Evolutionary conservation across 805 yeast species (phyloP), one percentile per base, ranked within the genome.

Genomic region (Metschnikowia baotianmanensis): DNA sequence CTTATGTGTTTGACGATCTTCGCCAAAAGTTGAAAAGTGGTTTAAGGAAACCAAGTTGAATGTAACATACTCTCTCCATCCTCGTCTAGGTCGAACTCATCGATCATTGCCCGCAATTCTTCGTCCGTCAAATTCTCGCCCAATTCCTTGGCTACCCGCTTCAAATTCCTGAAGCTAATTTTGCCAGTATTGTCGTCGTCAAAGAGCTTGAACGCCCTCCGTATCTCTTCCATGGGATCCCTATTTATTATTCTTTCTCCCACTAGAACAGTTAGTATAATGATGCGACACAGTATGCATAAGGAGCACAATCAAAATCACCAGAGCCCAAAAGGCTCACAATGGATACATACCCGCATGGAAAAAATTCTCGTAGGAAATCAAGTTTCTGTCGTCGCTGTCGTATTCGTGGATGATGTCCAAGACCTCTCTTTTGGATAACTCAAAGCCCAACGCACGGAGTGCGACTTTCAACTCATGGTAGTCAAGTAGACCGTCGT

Each of bases 21-120:
- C n/a, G n/a, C n/a, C n/a, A n/a, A n/a, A n/a, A n/a, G n/a, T n/a
- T n/a, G n/a, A n/a, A n/a, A n/a, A n/a, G n/a, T n/a, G n/a, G n/a
- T n/a, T n/a, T n/a, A n/a, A n/a, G n/a, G n/a, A n/a, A n/a, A n/a
- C n/a, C n/a, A n/a, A n/a, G n/a, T n/a, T n/a, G 25, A 25, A 25
- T n/a, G 18, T 5, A 13, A 39, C 75, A 53, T 63, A 65, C 75
- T 90, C 50, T 86, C 96, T 36, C 98, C 98, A 61, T 93, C 98
- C 41, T 87, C 95, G 59, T 93, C 97, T 37, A 90, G 67, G 65
- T 93, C 99, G 58, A 93, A 93, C 62, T 91, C 98, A 47, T 90
- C 96, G 50, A 93, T 93, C 99, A 93, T 93, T 4, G 97, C 97
- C 51, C 86, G 76, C 37, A 93, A 70, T 57, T 93, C 99, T 44